phyloP scores from a whole-genome alignment of 2,329 filamentous ascomycete species.

The Phoma sp. region DNA sequence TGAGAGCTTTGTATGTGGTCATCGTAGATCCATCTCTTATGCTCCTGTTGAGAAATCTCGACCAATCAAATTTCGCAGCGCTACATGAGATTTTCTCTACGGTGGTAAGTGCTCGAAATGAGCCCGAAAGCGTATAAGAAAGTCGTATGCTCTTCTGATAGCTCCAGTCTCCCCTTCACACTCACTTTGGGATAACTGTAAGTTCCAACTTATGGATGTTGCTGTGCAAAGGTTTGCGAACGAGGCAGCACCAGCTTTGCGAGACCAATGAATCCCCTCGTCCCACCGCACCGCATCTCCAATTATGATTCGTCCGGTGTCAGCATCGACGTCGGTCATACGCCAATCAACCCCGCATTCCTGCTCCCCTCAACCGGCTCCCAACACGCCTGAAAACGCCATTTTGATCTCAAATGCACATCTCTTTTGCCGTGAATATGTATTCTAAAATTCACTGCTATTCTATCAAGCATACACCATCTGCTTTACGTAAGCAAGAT shows the following conservation, averaged over 20 bases:
- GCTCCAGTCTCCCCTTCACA: not conserved
- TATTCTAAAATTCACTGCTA: not conserved
- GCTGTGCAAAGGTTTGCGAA: not conserved
- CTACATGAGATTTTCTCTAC: not conserved
- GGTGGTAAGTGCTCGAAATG: not conserved
- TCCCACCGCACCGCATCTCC: not conserved
- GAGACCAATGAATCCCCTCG: not conserved
- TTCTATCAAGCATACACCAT: slow-evolving; percentile 8
- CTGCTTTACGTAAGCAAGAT: slow-evolving; percentile 12
- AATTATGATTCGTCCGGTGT: not conserved
- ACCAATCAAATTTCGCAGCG: not conserved
- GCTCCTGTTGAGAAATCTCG: not conserved
- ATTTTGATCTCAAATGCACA: not conserved
- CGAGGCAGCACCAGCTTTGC: not conserved
- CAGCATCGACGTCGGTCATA: not conserved
- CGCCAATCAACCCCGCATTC: not conserved
- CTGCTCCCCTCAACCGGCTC: not conserved
- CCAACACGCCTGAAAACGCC: not conserved
- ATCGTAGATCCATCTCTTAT: no score
- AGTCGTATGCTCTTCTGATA: not conserved
- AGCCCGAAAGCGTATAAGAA: not conserved
- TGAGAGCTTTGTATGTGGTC: no score
- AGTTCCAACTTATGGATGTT: not conserved
- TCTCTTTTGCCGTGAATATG: not conserved
- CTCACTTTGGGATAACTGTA: not conserved